Base-by-base conservation (phyloP, 208 protist genomes). In the Jaenimonas drosophilae region DNA sequence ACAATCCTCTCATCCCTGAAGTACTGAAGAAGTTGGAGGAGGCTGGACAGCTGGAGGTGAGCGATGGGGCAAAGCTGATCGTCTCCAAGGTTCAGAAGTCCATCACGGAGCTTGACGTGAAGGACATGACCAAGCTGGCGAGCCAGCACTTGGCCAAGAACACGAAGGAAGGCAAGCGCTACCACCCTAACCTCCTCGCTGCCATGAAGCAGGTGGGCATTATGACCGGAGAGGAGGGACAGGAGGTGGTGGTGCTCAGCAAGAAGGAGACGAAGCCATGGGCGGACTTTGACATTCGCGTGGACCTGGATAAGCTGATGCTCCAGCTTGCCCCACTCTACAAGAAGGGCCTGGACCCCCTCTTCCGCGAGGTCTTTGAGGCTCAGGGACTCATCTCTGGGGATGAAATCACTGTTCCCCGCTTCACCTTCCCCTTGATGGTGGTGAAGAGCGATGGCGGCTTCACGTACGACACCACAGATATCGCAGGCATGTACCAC, bases 361-460 rank as follows among this genome's bases (percentile, higher is more conserved):
- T 86, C 37, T 73, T 91, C 51, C 51, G 64, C 19, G 78, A 88
- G 43, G 78, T 76, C 20, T 88, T 95, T 61, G 63, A 77, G 51
- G 65, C 57, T 11, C 72, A 59, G 11, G 76, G 72, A 38, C 62
- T 89, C 28, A 53, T 92, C 42, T 59, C 75, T 9, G 81, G 70
- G 19, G 77, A 79, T 45, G 60, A 48, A 24, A 73, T 94, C 60
- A 56, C 60, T 30, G 79, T 95, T n/a, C 88, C 88, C 1, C 72
- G 73, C 64, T 94, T 95, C 57, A 75, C 64, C 50, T 92, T 92
- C 49, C 96, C 96, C 14, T 70, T 98, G 24, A 97, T 98, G 44
- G 71, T 96, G 11, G 54, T 72, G 30, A 98, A 98, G 75, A 87
- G 85, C 51, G 96, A 98, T 58, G 96, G 96, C 42, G 95, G 94